These are phyloP conservation scores for Zizania latifolia DNA, from an alignment of 176 grass and related monocot genomes.

Conservation along the genomic window DNA sequence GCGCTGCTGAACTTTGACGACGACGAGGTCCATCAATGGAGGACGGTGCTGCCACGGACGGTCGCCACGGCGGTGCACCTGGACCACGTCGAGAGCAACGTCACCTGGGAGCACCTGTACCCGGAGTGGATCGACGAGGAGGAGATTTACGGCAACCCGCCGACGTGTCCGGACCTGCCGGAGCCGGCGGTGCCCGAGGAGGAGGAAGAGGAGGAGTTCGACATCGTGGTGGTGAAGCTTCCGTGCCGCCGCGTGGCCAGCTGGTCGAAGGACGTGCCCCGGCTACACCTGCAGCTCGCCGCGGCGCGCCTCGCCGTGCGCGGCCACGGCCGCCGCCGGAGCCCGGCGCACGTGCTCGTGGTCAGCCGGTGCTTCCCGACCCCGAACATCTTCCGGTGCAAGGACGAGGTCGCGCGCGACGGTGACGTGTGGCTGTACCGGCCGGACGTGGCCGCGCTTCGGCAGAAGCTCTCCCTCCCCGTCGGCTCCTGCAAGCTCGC, in stretches of 20 bases:
- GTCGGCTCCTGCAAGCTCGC: conserved; percentile 61
- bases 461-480: conserved; percentile 48
- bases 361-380: conserved; percentile 61
- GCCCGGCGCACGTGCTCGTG: conserved; percentile 49
- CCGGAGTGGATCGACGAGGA: conserved; percentile 72
- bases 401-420: conserved; percentile 37
- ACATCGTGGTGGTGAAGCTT: conserved; percentile 52
- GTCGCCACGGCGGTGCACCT: background rate
- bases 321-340: background rate
- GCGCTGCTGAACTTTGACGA: conserved; percentile 46
- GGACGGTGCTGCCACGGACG: conserved; percentile 10
- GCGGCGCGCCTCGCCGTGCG: conserved; percentile 41
- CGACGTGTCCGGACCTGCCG: conserved; percentile 44
- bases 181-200: background rate
- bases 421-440: conserved; percentile 64
- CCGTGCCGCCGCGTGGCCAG: conserved; percentile 25
- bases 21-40: conserved; percentile 27
- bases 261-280: conserved; percentile 72
- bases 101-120: conserved; percentile 54
- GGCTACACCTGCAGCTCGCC: conserved; percentile 65
- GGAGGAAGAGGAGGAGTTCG: background rate
- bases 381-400: conserved; percentile 58
- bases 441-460: conserved; percentile 31
- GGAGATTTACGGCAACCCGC: conserved; percentile 32
- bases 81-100: conserved; percentile 24